Base-by-base conservation (phyloP, 352 stramenopile species). In the Globisporangium recalcitrans region DNA sequence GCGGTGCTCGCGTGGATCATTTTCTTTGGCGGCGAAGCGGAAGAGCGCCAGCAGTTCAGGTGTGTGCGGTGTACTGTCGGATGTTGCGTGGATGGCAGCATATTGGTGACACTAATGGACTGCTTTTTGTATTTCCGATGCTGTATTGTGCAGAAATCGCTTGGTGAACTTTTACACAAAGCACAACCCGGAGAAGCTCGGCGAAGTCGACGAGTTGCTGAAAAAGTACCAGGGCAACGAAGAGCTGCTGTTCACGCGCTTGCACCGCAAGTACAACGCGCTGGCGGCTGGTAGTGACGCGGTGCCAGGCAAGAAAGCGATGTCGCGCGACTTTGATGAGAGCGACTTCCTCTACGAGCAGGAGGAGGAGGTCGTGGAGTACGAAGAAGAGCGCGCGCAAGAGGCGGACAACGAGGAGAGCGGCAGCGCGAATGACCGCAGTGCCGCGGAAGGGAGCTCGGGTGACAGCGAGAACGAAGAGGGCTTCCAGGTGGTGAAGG, bases 221-320 rank as follows among this genome's bases (percentile, higher is more conserved):
- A 68, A 73, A 34, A 91, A 91, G 61, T 94, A 93, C 62, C 68
- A 85, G 46, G 64, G 79, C 29, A 90, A 93, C 54, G 83, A 94
- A 63, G 78, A 94, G 54, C 66, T 93, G 36, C 62, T 94, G 42
- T 94, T 92, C 52, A 71, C 73, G 58, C 73, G 83, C 8, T 61
- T 94, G 54, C 80, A 92, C 52, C 74, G 80, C 58, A 94, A 94
- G 64, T 94, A 94, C 69, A 87, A 87, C 36, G 75, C 77, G 14
- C 52, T 91, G 31, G 82, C 79, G 31, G 65, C 61, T 42, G n/a
- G 38, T 7, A 52, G 26, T 3, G 68, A 75, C 46, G 34, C 52
- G 8, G n/a, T n/a, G 31, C 72, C 51, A 24, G 63, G 68, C 10
- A 75, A 75, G 52, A 76, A 72, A 59, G 38, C 63, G 58, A 54